These are phyloP conservation scores for Vigna nakashimae DNA, from an alignment of 306 rosid genomes.

Conservation along the genomic window DNA sequence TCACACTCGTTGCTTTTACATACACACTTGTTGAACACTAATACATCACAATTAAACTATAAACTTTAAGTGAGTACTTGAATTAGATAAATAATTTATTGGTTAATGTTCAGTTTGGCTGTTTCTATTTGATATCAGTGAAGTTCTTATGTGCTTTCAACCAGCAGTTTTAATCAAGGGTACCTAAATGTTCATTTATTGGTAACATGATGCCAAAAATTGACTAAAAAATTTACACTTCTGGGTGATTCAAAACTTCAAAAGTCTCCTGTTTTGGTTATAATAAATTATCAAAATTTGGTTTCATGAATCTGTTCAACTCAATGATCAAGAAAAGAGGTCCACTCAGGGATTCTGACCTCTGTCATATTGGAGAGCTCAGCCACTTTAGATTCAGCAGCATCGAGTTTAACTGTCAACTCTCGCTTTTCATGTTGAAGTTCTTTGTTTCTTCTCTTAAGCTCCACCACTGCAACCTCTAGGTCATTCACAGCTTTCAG, in stretches of 20 bases:
- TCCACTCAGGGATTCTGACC: slow-evolving; percentile 53
- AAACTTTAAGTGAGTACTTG: neutral
- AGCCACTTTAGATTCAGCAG: slow-evolving; percentile 66
- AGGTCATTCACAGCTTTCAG: slow-evolving; percentile 74
- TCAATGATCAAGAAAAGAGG: slow-evolving; percentile 32
- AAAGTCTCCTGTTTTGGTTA: slow-evolving; percentile 7
- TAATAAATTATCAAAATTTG: slow-evolving; percentile 3
- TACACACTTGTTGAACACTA: slow-evolving; percentile 19
- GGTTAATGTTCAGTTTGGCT: neutral
- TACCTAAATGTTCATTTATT: slow-evolving; percentile 3
- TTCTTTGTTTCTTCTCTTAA: slow-evolving; percentile 83
- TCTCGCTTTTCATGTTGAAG: slow-evolving; percentile 91
- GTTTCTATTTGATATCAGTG: neutral
- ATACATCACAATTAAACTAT: slow-evolving; percentile 17
- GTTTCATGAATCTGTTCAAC: slow-evolving; percentile 7
- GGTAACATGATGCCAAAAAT: slow-evolving; percentile 7
- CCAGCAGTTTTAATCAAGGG: neutral
- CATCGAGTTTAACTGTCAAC: slow-evolving; percentile 68
- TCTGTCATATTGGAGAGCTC: slow-evolving; percentile 81
- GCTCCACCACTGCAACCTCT: slow-evolving; percentile 80
- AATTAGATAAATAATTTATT: neutral
- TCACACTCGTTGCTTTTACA: slow-evolving; percentile 7
- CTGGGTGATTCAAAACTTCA: slow-evolving; percentile 34
- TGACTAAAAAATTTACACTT: neutral
- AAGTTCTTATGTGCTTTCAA: slow-evolving; percentile 26